Evolutionary conservation across 345 rosid species (phyloP), one percentile per base, ranked within the genome.

Genomic region (Fremontodendron californicum): DNA sequence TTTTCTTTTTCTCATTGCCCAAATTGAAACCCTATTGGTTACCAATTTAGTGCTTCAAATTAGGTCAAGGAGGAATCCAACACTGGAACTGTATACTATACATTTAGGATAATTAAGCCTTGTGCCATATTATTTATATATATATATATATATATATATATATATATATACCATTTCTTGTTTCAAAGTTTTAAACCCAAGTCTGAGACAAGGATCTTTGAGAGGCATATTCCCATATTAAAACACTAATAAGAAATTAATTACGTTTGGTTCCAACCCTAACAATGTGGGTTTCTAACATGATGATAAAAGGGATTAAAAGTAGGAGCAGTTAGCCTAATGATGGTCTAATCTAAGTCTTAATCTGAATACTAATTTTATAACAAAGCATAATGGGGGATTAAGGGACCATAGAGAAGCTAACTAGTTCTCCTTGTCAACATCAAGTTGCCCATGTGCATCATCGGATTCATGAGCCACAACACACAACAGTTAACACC

Each of bases 31-130:
- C 81, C 85, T 51, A 81, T 87, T 65, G 70, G 80, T 7, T 27
- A 60, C 63, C 64, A 64, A 48, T 43, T 79, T 78, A 79, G 90
- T 87, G 90, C 87, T 75, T 67, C 4, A 29, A 46, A 70, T 79
- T 80, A 62, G 81, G 84, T 78, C 79, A 81, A 62, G 27, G 35
- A 42, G 64, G 72, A 23, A 43, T 29, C 74, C 39, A 16, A 40
- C 73, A 0, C 6, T 64, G 27, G 19, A 2, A 63, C 19, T 25
- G 9, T 69, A 27, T 16, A 45, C 12, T 29, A 8, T 8, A 25
- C 74, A 29, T 48, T 70, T 70, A 23, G 74, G n/a, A 70, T 51
- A 5, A 18, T 49, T 43, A 23, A 21, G 31, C n/a, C 49, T 33
- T 33, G 35, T 33, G 35, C 35, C 35, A 33, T 33, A 33, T 33